These are phyloP conservation scores for Anethum foeniculum DNA, from an alignment of 140 eudicot genomes.

Conservation along the genomic window DNA sequence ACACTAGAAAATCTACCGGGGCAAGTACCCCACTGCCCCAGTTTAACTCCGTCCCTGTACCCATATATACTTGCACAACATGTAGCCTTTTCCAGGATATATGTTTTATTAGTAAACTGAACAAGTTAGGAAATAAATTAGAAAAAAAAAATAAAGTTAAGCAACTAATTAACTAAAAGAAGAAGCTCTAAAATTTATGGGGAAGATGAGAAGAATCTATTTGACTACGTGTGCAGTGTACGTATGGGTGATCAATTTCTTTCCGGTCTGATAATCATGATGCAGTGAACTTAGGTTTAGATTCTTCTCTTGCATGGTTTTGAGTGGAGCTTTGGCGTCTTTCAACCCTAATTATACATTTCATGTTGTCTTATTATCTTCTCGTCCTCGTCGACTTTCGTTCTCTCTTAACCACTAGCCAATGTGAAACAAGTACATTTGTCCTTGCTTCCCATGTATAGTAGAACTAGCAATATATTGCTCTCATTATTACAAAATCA, in stretches of 20 bases:
- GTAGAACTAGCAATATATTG: background rate
- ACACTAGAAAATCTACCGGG: no score
- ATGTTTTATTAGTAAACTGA: no score
- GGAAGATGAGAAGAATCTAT: background rate
- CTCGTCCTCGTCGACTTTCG: background rate
- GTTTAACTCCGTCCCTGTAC: no score
- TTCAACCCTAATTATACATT: background rate
- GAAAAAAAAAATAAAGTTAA: no score
- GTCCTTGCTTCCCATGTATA: background rate
- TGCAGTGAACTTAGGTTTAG: conserved; percentile 10
- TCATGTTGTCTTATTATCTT: background rate
- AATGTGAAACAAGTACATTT: background rate
- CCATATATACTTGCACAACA: background rate
- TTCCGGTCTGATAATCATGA: background rate
- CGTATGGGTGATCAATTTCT: background rate
- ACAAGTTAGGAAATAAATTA: no score
- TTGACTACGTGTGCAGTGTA: background rate
- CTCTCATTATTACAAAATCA: conserved; percentile 28
- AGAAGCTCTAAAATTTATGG: background rate
- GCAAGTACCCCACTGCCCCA: no score
- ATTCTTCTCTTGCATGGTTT: conserved; percentile 18
- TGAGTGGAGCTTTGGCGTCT: conserved; percentile 15
- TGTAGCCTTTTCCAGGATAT: background rate
- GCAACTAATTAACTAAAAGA: no score
- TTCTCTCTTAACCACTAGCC: background rate